phyloP scores from a whole-genome alignment of 129 eudicot species.

The Tagetes patula region DNA sequence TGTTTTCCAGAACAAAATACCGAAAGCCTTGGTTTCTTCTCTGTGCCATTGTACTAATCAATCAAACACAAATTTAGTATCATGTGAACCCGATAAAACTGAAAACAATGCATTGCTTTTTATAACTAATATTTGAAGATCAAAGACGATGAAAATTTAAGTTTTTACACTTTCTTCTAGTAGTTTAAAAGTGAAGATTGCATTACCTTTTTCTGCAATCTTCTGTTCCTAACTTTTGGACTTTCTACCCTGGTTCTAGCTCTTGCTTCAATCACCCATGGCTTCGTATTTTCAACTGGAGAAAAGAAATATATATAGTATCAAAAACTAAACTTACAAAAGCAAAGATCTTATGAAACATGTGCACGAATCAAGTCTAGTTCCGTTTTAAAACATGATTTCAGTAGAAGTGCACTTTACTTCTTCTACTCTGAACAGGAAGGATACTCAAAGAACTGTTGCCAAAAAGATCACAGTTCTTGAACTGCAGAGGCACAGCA shows the following conservation, averaged over 20 bases:
- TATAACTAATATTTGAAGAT: background rate
- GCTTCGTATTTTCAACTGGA: conserved; percentile 39
- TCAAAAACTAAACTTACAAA: background rate
- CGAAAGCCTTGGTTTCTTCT: conserved; percentile 87
- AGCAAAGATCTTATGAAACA: background rate
- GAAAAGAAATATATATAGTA: background rate
- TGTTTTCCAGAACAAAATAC: conserved; percentile 90
- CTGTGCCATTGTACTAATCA: conserved; percentile 79
- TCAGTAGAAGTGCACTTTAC: conserved; percentile 1
- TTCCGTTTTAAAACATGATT: background rate
- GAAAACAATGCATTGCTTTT: background rate
- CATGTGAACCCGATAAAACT: background rate
- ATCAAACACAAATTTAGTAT: conserved; percentile 9
- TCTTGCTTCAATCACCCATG: conserved; percentile 59
- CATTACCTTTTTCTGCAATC: conserved; percentile 70
- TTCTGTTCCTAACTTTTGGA: conserved; percentile 70
- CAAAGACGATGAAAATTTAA: background rate
- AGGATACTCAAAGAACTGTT: conserved; percentile 15
- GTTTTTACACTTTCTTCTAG: no score
- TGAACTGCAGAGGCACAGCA: conserved; percentile 31
- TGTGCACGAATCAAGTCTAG: background rate
- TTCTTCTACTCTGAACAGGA: conserved; percentile 34
- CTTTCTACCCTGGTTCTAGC: conserved; percentile 56
- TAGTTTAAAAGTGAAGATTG: background rate
- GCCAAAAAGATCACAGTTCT: conserved; percentile 48